Evolutionary conservation across 176 grass and related monocot species (phyloP).

Genomic region (Oropetium thomaeum): DNA sequence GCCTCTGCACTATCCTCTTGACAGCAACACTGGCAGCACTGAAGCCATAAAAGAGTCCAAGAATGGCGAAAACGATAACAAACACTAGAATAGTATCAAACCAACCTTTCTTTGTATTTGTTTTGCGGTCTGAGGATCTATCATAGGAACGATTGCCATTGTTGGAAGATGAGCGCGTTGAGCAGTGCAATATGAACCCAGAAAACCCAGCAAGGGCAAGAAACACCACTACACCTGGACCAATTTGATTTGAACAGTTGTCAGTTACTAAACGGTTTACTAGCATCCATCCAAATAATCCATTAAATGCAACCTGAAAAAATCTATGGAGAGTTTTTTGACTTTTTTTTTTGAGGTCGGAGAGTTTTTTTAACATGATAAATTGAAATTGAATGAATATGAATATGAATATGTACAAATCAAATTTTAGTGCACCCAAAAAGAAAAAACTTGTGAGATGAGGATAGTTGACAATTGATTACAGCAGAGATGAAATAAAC

Average conservation of each 20-base stretch:
- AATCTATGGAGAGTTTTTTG: too few species aligned
- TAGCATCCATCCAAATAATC: too few species aligned
- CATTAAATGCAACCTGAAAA: not conserved
- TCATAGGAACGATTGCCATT: constrained; percentile 50
- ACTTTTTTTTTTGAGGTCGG: too few species aligned
- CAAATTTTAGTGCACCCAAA: too few species aligned
- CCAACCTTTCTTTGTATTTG: constrained; percentile 61
- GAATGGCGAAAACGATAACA: constrained; percentile 67
- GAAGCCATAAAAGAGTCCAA: constrained; percentile 70
- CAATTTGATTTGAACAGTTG: not conserved
- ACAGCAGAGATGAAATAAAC: too few species aligned
- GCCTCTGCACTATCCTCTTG: constrained; percentile 78
- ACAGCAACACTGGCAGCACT: constrained; percentile 58
- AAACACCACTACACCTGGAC: constrained; percentile 69
- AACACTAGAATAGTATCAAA: constrained; percentile 64
- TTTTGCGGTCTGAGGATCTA: constrained; percentile 51
- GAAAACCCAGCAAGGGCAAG: constrained; percentile 70
- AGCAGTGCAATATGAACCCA: constrained; percentile 61
- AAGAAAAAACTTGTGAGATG: too few species aligned
- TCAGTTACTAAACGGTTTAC: not conserved
- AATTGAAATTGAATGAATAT: too few species aligned
- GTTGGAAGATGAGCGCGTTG: constrained; percentile 32
- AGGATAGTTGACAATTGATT: too few species aligned
- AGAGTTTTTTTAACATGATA: too few species aligned
- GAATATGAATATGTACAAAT: too few species aligned